Evolutionary conservation across 495 filamentous ascomycete species (phyloP).

Genomic region (Tuber umbilicatum): DNA sequence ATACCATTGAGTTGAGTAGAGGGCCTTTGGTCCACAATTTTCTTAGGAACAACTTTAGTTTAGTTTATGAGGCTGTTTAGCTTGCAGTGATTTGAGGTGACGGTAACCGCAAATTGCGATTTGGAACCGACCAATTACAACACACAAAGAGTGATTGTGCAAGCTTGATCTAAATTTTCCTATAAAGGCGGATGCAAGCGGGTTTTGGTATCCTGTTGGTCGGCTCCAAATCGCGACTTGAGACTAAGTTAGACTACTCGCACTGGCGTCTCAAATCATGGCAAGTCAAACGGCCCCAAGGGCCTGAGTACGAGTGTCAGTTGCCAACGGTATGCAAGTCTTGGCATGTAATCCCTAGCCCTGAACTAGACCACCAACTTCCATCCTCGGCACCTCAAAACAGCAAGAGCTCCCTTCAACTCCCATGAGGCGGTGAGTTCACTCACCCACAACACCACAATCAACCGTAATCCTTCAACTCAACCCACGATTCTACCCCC

Average conservation of each 20-base stretch:
- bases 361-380: background rate
- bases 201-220: too few species aligned
- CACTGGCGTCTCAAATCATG: too few species aligned
- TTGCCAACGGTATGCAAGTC: background rate
- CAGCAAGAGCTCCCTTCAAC: background rate
- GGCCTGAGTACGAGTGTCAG: background rate
- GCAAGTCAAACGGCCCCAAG: too few species aligned
- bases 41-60: background rate
- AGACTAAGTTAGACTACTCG: too few species aligned
- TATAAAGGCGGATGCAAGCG: too few species aligned
- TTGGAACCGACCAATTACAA: too few species aligned
- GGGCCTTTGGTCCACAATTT: background rate
- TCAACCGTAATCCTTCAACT: background rate
- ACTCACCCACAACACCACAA: background rate
- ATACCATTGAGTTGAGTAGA: background rate
- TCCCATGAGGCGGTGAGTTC: background rate
- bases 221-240: too few species aligned
- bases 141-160: too few species aligned
- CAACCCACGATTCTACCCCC: background rate
- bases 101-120: too few species aligned
- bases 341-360: constrained; percentile 3
- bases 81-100: too few species aligned
- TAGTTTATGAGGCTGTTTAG: too few species aligned
- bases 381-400: background rate
- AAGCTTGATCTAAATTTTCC: too few species aligned